Evolutionary conservation across 257 asterid species (phyloP).

Genomic region (Craterostigma plantagineum): DNA sequence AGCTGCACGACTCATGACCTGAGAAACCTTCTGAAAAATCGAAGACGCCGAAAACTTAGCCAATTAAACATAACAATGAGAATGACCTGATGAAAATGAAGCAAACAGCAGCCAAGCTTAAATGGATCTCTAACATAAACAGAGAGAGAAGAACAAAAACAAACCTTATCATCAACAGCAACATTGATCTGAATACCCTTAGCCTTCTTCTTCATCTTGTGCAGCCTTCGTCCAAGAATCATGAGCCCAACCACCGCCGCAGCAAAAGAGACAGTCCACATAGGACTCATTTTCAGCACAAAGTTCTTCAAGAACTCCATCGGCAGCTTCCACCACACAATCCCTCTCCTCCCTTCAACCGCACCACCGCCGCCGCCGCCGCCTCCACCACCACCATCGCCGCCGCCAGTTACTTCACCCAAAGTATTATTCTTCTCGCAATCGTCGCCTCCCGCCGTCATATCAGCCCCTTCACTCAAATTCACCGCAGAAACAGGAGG

Average conservation of each 20-base stretch:
- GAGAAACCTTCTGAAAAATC: slow-evolving; percentile 58
- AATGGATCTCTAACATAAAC: too few species aligned
- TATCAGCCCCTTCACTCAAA: not conserved
- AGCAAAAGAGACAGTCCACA: slow-evolving; percentile 73
- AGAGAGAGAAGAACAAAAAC: not conserved
- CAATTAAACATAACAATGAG: too few species aligned
- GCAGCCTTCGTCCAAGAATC: slow-evolving; percentile 64
- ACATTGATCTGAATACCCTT: slow-evolving; percentile 58
- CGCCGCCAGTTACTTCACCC: slow-evolving; percentile 13
- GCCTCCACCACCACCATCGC: slow-evolving; percentile 11
- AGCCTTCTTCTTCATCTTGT: slow-evolving; percentile 62
- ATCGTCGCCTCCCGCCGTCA: slow-evolving; percentile 11
- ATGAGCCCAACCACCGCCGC: slow-evolving; percentile 80
- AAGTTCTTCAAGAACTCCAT: slow-evolving; percentile 53
- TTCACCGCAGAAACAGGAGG: too few species aligned
- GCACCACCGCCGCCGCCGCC: slow-evolving; percentile 2
- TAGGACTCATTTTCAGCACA: slow-evolving; percentile 52
- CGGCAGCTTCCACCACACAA: slow-evolving; percentile 94
- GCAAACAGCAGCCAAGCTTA: too few species aligned
- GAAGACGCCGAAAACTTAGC: not conserved
- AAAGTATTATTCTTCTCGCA: slow-evolving; percentile 11
- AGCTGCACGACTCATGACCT: slow-evolving; percentile 82
- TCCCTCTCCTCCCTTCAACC: slow-evolving; percentile 29
- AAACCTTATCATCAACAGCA: slow-evolving; percentile 76
- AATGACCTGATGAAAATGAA: too few species aligned